Evolutionary conservation across 1,284 basidiomycete genomes (phyloP).

Genomic region (Irpex sp.): DNA sequence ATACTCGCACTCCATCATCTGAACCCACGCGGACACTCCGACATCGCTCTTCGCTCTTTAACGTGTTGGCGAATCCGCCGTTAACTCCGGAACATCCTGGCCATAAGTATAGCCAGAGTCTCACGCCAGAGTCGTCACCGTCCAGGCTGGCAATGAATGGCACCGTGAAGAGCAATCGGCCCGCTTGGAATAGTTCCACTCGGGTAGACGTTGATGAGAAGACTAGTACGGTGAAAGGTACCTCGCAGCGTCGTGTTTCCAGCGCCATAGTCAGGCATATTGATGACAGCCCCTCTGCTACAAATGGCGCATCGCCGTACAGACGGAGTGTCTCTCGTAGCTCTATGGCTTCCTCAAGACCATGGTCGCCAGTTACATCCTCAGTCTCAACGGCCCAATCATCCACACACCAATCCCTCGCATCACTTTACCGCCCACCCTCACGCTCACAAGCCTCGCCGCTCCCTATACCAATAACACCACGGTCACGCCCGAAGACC

Average conservation of each 20-base stretch:
- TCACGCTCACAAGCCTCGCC: slow-evolving; percentile 33
- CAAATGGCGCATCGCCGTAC: slow-evolving; percentile 33
- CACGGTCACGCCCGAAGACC: slow-evolving; percentile 46
- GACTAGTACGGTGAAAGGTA: slow-evolving; percentile 40
- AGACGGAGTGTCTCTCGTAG: slow-evolving; percentile 66
- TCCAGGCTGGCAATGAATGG: slow-evolving; percentile 27
- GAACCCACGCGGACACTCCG: slow-evolving; percentile 50
- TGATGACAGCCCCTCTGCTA: too few species aligned
- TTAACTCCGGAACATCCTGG: slow-evolving; percentile 52
- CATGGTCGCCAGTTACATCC: slow-evolving; percentile 75
- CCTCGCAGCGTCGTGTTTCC: slow-evolving; percentile 35
- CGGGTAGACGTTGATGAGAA: slow-evolving; percentile 54
- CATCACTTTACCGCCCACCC: slow-evolving; percentile 30
- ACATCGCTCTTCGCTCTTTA: slow-evolving; percentile 60
- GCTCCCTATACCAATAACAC: slow-evolving; percentile 17
- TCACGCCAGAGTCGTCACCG: slow-evolving; percentile 67
- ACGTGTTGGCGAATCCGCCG: slow-evolving; percentile 40
- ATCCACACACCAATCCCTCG: slow-evolving; percentile 35
- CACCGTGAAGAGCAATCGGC: slow-evolving; percentile 38
- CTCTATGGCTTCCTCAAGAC: slow-evolving; percentile 73
- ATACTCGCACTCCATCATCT: slow-evolving; percentile 42
- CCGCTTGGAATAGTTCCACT: slow-evolving; percentile 76
- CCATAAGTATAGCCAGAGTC: slow-evolving; percentile 68
- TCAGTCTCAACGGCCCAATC: slow-evolving; percentile 68
- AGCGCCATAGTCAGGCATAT: slow-evolving; percentile 9